Evolutionary conservation across 1,139 yeast species (phyloP), one percentile per base, ranked within the genome.

Genomic region (Scheffersomyces titani): DNA sequence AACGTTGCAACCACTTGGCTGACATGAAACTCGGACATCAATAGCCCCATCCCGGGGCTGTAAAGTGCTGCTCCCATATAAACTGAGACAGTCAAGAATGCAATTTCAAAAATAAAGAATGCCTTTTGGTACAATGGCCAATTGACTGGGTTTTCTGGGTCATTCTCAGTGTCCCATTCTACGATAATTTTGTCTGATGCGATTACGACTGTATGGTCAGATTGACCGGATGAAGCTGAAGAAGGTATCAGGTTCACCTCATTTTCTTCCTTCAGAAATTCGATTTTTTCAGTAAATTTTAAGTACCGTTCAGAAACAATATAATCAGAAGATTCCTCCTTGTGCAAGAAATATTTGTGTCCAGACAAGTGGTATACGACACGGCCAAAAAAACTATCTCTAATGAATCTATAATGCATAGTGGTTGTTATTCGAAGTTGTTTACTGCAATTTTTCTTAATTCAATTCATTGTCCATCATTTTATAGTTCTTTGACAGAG

Each of bases 1-100:
- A 86, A 68, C 0, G 78, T 71, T 0, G 86, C 82, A 3, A 73
- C 75, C 13, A 77, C 78, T 53, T 73, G 71, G n/a, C 79, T 69
- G 2, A 82, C 73, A n/a, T 68, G 61, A 57, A 84, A 83, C 30
- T 81, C 78, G 20, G 70, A 69, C 65, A 75, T 72, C 50, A 87
- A 67, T 30, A 74, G 64, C 11, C 68, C 70, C 16, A 70, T 55
- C 20, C 74, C 74, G 1, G 75, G 75, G 19, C 75, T 66, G 57
- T 68, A 70, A 19, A 73, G 67, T 9, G 76, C 74, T 2, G 73
- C 65, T 18, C 66, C 73, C 67, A 71, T 67, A 56, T 72, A 72
- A 5, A 68, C 70, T 1, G 70, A 62, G 19, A 63, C 55, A 3
- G 73, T 69, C 36, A 71, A 59, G 21, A 72, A 58, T 16, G 63